A percentile compares a stretch with the other conserved stretches of the same genome.
Evolutionary conservation across 371 early-diverging fungal genomes (phyloP).

Genomic region (Apophysomyces trapeziformis): DNA sequence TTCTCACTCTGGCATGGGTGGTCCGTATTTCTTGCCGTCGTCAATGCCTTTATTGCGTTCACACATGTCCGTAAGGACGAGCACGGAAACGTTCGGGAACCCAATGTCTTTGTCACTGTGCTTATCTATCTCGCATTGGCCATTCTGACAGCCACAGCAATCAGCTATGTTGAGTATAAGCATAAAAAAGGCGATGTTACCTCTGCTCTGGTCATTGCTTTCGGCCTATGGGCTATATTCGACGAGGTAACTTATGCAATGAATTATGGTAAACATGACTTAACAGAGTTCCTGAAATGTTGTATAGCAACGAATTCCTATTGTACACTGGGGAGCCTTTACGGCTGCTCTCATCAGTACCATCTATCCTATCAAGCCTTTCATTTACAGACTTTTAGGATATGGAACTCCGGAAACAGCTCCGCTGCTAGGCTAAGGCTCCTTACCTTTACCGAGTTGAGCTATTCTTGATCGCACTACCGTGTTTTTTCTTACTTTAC

Average conservation of each 20-base stretch:
- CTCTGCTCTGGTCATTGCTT: conserved; percentile 59
- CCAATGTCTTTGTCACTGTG: conserved; percentile 52
- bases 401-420: conserved; percentile 42
- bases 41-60: conserved; percentile 67
- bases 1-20: conserved; percentile 79
- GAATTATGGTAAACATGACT: too few species aligned
- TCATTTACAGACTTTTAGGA: conserved; percentile 50
- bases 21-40: conserved; percentile 63
- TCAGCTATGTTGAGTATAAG: conserved; percentile 72
- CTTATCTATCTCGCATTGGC: conserved; percentile 56
- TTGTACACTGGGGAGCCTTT: conserved; percentile 53
- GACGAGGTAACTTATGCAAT: conserved; percentile 34
- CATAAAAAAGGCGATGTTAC: conserved; percentile 67
- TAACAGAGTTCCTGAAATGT: conserved; percentile 11
- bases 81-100: conserved; percentile 24
- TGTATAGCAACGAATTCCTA: conserved; percentile 28
- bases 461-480: neutral
- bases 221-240: conserved; percentile 53
- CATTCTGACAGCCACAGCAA: conserved; percentile 63
- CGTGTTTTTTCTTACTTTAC: neutral
- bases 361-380: conserved; percentile 60
- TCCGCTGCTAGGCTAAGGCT: conserved; percentile 49
- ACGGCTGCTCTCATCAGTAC: conserved; percentile 55
- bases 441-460: neutral
- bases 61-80: conserved; percentile 40